Evolutionary conservation across 768 basidiomycete genomes (phyloP).

Genomic region (Auriscalpium microsporum): DNA sequence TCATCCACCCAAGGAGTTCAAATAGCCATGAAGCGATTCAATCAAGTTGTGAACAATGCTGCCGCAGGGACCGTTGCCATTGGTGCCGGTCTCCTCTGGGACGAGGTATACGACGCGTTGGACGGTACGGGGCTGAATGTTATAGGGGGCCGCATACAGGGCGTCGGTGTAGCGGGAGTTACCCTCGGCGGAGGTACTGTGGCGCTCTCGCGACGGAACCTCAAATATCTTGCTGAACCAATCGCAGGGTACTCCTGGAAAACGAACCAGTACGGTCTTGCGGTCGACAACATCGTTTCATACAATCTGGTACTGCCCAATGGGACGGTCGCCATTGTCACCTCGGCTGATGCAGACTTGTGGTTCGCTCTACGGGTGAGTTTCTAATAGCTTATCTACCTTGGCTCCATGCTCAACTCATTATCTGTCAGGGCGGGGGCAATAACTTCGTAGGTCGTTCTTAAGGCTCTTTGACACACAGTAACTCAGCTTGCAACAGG

Average conservation of each 20-base stretch:
- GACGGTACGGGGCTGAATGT: slow-evolving; percentile 15
- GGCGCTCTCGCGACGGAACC: too few relatives aligned
- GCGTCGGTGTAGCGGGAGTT: slow-evolving; percentile 19
- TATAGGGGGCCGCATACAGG: slow-evolving; percentile 17
- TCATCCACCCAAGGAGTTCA: slow-evolving; percentile 21
- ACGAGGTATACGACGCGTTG: slow-evolving; percentile 18
- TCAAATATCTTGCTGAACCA: neutral
- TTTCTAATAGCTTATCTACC: too few relatives aligned
- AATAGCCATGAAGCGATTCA: slow-evolving; percentile 18
- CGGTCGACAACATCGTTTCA: slow-evolving; percentile 25
- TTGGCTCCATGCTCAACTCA: too few relatives aligned
- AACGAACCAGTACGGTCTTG: slow-evolving; percentile 7
- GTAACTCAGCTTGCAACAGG: neutral
- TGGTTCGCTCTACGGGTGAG: slow-evolving; percentile 11
- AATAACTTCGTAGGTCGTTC: slow-evolving; percentile 6
- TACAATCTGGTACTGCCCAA: slow-evolving; percentile 23
- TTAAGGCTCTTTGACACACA: too few relatives aligned
- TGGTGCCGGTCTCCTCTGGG: slow-evolving; percentile 20
- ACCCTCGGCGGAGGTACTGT: neutral
- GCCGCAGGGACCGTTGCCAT: slow-evolving; percentile 7
- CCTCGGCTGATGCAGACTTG: slow-evolving; percentile 2
- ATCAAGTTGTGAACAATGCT: slow-evolving; percentile 1
- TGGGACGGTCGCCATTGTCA: slow-evolving; percentile 14
- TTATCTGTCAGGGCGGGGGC: neutral
- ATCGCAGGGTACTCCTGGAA: slow-evolving; percentile 24